A percentile compares a stretch with the other conserved stretches of the same genome.
phyloP scores from a whole-genome alignment of 2,329 filamentous ascomycete genomes.

The Aureobasidium sp. region DNA sequence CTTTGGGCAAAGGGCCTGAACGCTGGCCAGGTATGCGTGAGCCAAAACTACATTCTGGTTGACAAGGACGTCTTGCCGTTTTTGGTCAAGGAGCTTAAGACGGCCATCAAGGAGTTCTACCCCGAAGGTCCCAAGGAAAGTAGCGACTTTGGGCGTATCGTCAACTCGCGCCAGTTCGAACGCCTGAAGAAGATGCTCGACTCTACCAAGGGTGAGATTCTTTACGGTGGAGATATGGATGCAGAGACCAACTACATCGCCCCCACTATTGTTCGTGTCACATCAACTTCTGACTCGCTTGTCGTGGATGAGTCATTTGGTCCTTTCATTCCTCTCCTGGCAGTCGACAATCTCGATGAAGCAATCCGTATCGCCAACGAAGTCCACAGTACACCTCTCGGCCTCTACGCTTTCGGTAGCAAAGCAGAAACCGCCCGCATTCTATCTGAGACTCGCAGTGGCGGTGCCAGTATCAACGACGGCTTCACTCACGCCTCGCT shows the following conservation, averaged over 20 bases:
- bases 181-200: slow-evolving; percentile 91
- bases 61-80: slow-evolving; percentile 64
- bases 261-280: slow-evolving; percentile 83
- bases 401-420: slow-evolving; percentile 77
- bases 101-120: slow-evolving; percentile 68
- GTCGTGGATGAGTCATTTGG: slow-evolving; percentile 84
- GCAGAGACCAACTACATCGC: slow-evolving; percentile 77
- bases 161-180: slow-evolving; percentile 72
- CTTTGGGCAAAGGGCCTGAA: slow-evolving; percentile 85
- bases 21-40: slow-evolving; percentile 85
- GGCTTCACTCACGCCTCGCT: slow-evolving; percentile 65
- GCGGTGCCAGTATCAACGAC: slow-evolving; percentile 46
- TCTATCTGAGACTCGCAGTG: slow-evolving; percentile 43
- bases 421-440: slow-evolving; percentile 67
- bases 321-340: slow-evolving; percentile 77
- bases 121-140: slow-evolving; percentile 74
- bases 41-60: slow-evolving; percentile 85
- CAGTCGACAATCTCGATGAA: slow-evolving; percentile 73
- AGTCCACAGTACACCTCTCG: slow-evolving; percentile 76
- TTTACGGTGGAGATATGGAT: slow-evolving; percentile 80
- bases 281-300: slow-evolving; percentile 67
- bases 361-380: slow-evolving; percentile 76
- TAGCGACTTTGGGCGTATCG: slow-evolving; percentile 69
- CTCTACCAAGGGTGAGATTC: slow-evolving; percentile 70
- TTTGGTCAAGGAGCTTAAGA: slow-evolving; percentile 69